Percentiles rank a stretch among this genome's conserved stretches.
phyloP scores from a whole-genome alignment of 345 rosid species.

The Eucalyptus curtisii region DNA sequence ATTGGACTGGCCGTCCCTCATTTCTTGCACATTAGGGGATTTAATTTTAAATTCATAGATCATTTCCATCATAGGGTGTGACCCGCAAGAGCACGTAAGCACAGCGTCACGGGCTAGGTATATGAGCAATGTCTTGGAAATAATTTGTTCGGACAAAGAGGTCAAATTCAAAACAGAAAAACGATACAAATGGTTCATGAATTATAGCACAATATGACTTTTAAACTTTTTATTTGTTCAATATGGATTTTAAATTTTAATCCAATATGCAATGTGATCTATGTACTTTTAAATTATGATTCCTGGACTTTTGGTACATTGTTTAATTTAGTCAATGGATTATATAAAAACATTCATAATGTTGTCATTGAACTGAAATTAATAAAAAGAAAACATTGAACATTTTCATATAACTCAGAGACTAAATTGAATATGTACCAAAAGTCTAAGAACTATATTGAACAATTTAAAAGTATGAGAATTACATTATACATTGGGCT shows the following conservation, averaged over 20 bases:
- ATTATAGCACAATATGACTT: too few relatives aligned
- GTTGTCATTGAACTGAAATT: too few relatives aligned
- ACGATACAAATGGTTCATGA: accelerated
- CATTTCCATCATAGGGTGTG: neutral
- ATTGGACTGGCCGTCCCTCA: neutral
- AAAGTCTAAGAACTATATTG: too few relatives aligned
- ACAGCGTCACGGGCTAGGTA: accelerated
- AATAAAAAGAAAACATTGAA: too few relatives aligned
- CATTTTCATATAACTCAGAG: too few relatives aligned
- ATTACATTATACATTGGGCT: too few relatives aligned
- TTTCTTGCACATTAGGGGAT: neutral
- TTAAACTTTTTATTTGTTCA: too few relatives aligned
- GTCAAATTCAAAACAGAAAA: neutral
- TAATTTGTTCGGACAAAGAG: neutral
- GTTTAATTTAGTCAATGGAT: accelerated
- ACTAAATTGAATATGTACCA: too few relatives aligned
- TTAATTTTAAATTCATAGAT: neutral
- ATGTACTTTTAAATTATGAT: too few relatives aligned
- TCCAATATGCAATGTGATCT: accelerated
- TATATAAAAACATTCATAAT: too few relatives aligned
- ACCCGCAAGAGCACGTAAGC: neutral
- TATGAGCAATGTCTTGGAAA: too few relatives aligned
- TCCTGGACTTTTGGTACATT: accelerated
- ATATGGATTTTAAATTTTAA: accelerated
- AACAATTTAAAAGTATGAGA: too few relatives aligned